Evolutionary conservation across 192 early-diverging fungal genomes (phyloP).

Genomic region (Lunasporangiospora selenospora): DNA sequence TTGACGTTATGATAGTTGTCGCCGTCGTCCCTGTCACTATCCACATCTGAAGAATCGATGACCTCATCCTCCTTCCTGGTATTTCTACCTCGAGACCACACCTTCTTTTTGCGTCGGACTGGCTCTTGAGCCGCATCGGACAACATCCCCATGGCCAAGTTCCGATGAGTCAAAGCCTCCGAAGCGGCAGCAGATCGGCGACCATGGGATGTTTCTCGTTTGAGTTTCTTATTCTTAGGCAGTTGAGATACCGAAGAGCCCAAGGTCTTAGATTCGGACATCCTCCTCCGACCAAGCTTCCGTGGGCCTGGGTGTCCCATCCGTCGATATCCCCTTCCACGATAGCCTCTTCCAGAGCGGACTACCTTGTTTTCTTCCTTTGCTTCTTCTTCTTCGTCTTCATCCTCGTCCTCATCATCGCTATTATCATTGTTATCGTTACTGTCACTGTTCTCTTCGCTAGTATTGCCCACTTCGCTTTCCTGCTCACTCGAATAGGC

Average conservation of each 20-base stretch:
- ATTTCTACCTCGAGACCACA: conserved; percentile 26
- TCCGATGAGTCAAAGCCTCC: not conserved
- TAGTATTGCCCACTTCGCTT: not conserved
- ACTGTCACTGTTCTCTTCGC: not conserved
- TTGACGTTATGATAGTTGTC: not conserved
- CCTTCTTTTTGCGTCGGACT: conserved; percentile 24
- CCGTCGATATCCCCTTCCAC: not conserved
- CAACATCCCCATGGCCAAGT: not conserved
- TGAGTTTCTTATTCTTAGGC: not conserved
- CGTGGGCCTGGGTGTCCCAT: not conserved
- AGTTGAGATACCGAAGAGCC: not conserved
- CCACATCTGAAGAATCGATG: conserved; percentile 6
- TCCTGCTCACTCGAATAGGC: no score
- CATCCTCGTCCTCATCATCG: not conserved
- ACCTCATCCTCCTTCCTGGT: conserved; percentile 34
- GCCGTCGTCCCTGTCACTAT: conserved; percentile 1
- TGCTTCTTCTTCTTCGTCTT: no score
- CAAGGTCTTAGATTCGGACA: not conserved
- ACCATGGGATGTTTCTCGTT: not conserved
- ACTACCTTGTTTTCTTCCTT: no score
- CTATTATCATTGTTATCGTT: not conserved
- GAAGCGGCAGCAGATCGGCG: not conserved
- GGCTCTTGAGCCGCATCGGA: not conserved
- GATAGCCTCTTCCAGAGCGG: no score
- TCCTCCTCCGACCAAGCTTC: not conserved